Evolutionary conservation across 805 yeast species (phyloP).

Genomic region (Lipomyces spencermartinsiae): DNA sequence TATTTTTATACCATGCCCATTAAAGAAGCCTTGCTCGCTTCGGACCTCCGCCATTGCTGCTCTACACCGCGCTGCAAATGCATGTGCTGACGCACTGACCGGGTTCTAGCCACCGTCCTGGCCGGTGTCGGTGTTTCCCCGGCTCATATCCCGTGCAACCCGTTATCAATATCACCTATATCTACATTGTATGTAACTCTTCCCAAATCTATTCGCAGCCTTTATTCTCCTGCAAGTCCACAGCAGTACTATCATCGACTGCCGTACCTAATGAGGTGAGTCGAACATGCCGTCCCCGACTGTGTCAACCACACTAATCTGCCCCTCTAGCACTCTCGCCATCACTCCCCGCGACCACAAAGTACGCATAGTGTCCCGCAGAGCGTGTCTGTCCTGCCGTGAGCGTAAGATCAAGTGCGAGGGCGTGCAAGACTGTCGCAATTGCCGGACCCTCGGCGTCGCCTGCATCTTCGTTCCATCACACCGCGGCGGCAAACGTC

Average conservation of each 20-base stretch:
- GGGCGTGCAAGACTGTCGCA: conserved; percentile 50
- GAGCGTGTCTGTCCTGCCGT: conserved; percentile 69
- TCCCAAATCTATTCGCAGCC: neutral
- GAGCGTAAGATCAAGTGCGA: conserved; percentile 72
- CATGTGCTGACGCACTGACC: too few species aligned
- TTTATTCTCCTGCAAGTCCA: neutral
- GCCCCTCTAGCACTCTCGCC: neutral
- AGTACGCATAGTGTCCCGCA: conserved; percentile 59
- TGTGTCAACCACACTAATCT: neutral
- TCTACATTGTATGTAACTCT: too few species aligned
- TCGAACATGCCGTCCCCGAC: neutral
- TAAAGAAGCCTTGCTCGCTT: too few species aligned
- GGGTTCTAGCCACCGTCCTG: too few species aligned
- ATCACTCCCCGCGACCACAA: conserved; percentile 13
- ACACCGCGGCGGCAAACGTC: conserved; percentile 35
- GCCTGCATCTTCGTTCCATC: conserved; percentile 35
- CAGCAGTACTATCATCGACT: neutral
- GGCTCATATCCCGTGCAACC: too few species aligned
- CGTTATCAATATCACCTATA: too few species aligned
- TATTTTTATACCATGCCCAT: too few species aligned
- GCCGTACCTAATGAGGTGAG: neutral
- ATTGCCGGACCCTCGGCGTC: conserved; percentile 20
- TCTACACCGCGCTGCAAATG: too few species aligned
- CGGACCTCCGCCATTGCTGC: too few species aligned
- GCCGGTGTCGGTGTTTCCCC: too few species aligned